These are phyloP conservation scores for Lenwebbia sp. DNA, from an alignment of 345 rosid species.

Conservation along the genomic window DNA sequence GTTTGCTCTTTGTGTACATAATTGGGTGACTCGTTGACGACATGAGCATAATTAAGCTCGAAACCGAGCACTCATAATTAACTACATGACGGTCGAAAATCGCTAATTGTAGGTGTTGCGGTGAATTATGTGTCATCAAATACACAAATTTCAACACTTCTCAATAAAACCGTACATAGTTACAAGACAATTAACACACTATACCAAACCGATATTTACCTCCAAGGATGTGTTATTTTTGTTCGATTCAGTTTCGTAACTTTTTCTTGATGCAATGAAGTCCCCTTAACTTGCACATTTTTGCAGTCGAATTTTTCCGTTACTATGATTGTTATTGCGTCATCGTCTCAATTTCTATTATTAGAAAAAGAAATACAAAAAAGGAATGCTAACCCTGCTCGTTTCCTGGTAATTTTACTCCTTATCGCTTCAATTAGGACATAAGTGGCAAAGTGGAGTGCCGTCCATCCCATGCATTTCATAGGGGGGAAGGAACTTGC, in stretches of 20 bases:
- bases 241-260: too few relatives aligned
- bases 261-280: too few relatives aligned
- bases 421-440: background rate
- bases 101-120: too few relatives aligned
- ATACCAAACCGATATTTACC: background rate
- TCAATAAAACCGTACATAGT: too few relatives aligned
- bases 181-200: too few relatives aligned
- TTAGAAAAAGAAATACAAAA: too few relatives aligned
- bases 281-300: too few relatives aligned
- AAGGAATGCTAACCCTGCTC: background rate
- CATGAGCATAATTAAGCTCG: background rate
- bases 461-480: background rate
- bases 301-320: too few relatives aligned
- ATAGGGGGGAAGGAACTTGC: background rate
- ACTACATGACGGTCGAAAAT: background rate
- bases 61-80: background rate
- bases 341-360: too few relatives aligned
- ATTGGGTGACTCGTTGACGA: background rate
- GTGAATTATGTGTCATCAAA: too few relatives aligned
- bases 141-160: too few relatives aligned
- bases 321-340: too few relatives aligned
- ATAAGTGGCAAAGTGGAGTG: background rate
- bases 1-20: background rate
- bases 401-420: background rate
- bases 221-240: background rate